phyloP scores from a whole-genome alignment of 768 basidiomycete genomes.

The Pulveroboletus sp. region DNA sequence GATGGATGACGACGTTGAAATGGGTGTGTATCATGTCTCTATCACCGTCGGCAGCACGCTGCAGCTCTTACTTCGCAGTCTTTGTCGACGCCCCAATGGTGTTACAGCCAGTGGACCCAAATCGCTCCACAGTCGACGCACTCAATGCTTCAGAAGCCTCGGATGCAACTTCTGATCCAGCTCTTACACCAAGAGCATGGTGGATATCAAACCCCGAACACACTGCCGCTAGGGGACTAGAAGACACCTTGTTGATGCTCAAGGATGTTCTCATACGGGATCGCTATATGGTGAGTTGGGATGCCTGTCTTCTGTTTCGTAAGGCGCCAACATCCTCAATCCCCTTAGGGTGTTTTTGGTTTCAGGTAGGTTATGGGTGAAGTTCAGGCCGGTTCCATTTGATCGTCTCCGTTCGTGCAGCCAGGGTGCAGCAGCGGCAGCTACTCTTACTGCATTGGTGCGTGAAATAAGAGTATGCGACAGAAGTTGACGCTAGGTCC shows the following conservation, averaged over 20 bases:
- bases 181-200: slow-evolving; percentile 66
- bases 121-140: slow-evolving; percentile 22
- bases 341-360: slow-evolving; percentile 67
- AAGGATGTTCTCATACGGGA: slow-evolving; percentile 56
- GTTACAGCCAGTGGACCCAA: slow-evolving; percentile 63
- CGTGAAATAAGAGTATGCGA: slow-evolving; percentile 20
- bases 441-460: slow-evolving; percentile 66
- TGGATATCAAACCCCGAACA: slow-evolving; percentile 57
- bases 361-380: slow-evolving; percentile 52
- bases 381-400: background rate
- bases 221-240: slow-evolving; percentile 52
- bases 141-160: slow-evolving; percentile 40
- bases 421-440: slow-evolving; percentile 79
- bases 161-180: slow-evolving; percentile 41
- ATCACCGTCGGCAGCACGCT: background rate
- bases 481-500: slow-evolving; percentile 1
- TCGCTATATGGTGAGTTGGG: slow-evolving; percentile 58
- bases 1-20: slow-evolving; percentile 60
- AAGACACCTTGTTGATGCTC: slow-evolving; percentile 52
- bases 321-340: background rate
- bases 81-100: slow-evolving; percentile 72
- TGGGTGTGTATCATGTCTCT: slow-evolving; percentile 41
- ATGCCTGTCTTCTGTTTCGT: background rate
- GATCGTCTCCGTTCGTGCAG: slow-evolving; percentile 33
- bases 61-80: slow-evolving; percentile 39